Conservation (phyloP, 129 eudicot species). For the Apium graveolens region DNA sequence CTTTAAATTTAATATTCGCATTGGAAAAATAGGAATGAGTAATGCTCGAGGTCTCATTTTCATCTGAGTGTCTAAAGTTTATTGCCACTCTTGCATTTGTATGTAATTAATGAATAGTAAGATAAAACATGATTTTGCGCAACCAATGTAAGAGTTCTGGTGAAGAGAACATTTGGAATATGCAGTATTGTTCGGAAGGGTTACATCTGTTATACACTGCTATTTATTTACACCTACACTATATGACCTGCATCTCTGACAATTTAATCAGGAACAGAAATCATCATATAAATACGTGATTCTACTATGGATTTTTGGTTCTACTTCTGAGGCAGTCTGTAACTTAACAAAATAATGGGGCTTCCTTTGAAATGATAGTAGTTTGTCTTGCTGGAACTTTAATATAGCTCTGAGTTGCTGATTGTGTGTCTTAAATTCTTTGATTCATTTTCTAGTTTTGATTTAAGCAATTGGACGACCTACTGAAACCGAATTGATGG, state of each 20-base stretch:
- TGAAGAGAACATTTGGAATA: too few relatives aligned
- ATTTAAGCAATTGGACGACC: not conserved
- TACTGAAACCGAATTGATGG: not conserved
- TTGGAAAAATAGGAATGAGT: too few relatives aligned
- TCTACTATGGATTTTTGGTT: too few relatives aligned
- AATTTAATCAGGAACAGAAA: not conserved
- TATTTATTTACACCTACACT: too few relatives aligned
- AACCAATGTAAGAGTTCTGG: too few relatives aligned
- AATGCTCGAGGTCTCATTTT: not conserved
- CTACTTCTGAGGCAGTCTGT: not conserved
- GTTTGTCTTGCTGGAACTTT: not conserved
- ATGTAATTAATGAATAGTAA: too few relatives aligned
- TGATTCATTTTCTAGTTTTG: not conserved
- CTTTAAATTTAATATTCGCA: not conserved
- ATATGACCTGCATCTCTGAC: not conserved
- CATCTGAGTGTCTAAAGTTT: not conserved
- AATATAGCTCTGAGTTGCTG: not conserved
- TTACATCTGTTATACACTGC: not conserved
- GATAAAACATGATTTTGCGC: too few relatives aligned
- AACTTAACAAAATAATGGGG: not conserved
- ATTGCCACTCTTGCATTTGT: not conserved
- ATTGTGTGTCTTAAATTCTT: not conserved
- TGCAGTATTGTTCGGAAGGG: not conserved
- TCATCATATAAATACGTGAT: not conserved
- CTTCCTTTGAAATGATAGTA: not conserved